Conservation (phyloP, 768 basidiomycete genomes). For the Termitomyces sp. region DNA sequence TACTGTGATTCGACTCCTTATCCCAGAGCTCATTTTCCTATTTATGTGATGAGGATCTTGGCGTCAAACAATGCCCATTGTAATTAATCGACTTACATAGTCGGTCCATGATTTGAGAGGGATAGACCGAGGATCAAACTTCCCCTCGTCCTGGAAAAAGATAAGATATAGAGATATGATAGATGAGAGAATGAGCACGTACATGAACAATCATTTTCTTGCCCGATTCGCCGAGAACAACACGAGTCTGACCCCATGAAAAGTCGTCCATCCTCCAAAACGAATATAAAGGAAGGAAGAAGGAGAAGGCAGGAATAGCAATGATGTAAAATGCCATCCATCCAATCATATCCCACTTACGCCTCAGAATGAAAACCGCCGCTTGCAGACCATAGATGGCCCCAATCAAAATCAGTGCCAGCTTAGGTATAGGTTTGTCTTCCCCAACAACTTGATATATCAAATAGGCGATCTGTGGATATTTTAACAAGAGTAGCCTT, state of each 20-base stretch:
- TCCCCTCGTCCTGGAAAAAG: constrained; percentile 81
- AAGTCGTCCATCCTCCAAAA: constrained; percentile 99
- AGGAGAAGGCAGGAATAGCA: constrained; percentile 90
- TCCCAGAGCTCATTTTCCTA: constrained; percentile 97
- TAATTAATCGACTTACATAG: constrained; percentile 52
- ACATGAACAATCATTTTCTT: constrained; percentile 96
- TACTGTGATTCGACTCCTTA: constrained; percentile 93
- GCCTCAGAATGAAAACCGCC: constrained; percentile 84
- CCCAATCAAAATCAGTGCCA: constrained; percentile 89
- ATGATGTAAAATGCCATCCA: constrained; percentile 97
- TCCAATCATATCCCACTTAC: constrained; percentile 98
- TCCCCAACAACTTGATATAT: constrained; percentile 73
- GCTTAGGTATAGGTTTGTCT: constrained; percentile 65
- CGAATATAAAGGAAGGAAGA: constrained; percentile 89
- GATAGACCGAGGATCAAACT: constrained; percentile 90
- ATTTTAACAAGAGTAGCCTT: constrained; percentile 10
- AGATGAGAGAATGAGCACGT: constrained; percentile 25
- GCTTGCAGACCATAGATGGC: constrained; percentile 95
- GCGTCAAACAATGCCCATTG: background rate
- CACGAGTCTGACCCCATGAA: constrained; percentile 91
- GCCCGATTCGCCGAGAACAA: constrained; percentile 91
- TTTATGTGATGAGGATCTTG: background rate
- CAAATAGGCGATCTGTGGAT: constrained; percentile 75
- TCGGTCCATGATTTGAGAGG: constrained; percentile 97
- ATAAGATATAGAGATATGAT: constrained; percentile 1